A percentile compares a stretch with the other conserved stretches of the same genome.
These are phyloP conservation scores for Xylaria bambusicola DNA, from an alignment of 495 filamentous ascomycete species.

Conservation along the genomic window DNA sequence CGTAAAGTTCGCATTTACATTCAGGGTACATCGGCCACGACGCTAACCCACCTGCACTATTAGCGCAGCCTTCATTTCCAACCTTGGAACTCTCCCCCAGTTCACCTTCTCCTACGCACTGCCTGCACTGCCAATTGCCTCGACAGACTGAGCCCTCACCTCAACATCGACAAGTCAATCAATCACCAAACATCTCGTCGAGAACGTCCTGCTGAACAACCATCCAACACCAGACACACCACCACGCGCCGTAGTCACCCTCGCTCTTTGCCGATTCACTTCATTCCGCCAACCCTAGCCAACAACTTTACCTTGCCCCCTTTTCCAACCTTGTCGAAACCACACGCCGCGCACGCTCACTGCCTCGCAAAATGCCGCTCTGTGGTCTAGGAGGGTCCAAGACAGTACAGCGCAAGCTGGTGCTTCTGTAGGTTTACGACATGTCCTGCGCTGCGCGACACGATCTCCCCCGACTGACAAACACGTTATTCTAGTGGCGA, in stretches of 20 bases:
- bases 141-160: not conserved
- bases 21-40: not conserved
- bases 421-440: constrained; percentile 76
- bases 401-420: constrained; percentile 95
- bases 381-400: constrained; percentile 59
- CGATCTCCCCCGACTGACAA: constrained; percentile 30
- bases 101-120: not conserved
- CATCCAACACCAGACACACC: not conserved
- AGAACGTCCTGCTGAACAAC: too few species aligned
- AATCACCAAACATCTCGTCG: too few species aligned
- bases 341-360: not conserved
- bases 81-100: constrained; percentile 3
- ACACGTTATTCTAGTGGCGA: constrained; percentile 67
- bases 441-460: not conserved
- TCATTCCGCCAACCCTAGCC: not conserved
- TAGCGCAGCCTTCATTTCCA: constrained; percentile 21
- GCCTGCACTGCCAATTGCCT: constrained; percentile 18
- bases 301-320: not conserved
- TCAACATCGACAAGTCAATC: too few species aligned
- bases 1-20: not conserved
- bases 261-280: not conserved
- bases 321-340: not conserved
- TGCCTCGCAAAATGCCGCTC: constrained; percentile 41
- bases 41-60: constrained; percentile 18
- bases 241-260: not conserved